Conservation (phyloP, 2,329 filamentous ascomycete genomes). For the Cryoendolithus antarcticus region DNA sequence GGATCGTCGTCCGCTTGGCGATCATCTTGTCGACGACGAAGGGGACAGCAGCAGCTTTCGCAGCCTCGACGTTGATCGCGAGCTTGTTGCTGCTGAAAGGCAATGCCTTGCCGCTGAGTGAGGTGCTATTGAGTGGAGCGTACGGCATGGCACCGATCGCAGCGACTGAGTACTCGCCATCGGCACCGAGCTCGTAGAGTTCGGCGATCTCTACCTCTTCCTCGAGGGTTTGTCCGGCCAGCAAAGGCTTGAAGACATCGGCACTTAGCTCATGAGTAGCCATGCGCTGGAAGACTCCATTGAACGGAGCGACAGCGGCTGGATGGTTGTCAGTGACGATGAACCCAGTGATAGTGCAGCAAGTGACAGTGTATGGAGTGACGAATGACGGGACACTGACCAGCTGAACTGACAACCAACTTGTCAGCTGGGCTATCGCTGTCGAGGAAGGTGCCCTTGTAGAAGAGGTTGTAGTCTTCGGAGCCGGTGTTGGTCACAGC, state of each 20-base stretch:
- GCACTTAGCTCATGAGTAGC: conserved; percentile 34
- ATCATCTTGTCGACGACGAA: conserved; percentile 31
- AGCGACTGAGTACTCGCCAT: conserved; percentile 37
- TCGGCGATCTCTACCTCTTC: conserved; percentile 44
- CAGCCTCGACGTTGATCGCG: conserved; percentile 44
- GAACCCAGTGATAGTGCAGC: conserved; percentile 3
- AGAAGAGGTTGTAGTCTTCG: conserved; percentile 15
- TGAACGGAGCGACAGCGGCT: conserved; percentile 26
- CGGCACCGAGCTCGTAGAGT: conserved; percentile 27
- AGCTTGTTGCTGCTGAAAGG: conserved; percentile 49
- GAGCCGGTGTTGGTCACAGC: conserved; percentile 15
- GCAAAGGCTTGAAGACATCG: conserved; percentile 40
- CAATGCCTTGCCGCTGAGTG: conserved; percentile 41
- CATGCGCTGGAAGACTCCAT: conserved; percentile 42
- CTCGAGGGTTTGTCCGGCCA: conserved; percentile 36
- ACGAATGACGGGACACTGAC: conserved; percentile 9
- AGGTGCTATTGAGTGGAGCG: conserved; percentile 39
- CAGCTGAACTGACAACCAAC: conserved; percentile 11
- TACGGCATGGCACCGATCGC: conserved; percentile 46
- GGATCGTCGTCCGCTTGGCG: conserved; percentile 39
- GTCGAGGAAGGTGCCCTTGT: conserved; percentile 16
- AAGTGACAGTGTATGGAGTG: neutral
- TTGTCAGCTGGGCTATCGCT: conserved; percentile 15
- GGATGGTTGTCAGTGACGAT: conserved; percentile 1
- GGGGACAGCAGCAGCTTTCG: conserved; percentile 39